Base-by-base conservation (phyloP, 331 rosid genomes). In the Malus hybrid region DNA sequence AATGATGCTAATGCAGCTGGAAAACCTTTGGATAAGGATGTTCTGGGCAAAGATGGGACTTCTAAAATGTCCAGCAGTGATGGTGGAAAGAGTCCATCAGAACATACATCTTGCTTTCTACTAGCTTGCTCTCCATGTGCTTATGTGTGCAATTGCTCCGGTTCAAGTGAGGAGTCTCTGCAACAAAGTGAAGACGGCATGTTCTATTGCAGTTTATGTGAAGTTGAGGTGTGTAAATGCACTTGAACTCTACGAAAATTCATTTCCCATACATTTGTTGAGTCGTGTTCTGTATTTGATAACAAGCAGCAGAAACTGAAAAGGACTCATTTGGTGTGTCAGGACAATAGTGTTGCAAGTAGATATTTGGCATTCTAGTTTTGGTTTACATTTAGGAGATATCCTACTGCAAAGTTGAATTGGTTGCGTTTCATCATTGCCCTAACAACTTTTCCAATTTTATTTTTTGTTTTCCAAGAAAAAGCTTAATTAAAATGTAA, bases 181-280 rank as follows among this genome's bases (percentile, higher is more conserved):
- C 90, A 86, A 79, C 81, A 73, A 80, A 89, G 97, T 67, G 99
- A 95, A 85, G 97, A 92, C 76, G 97, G 97, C 86, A 92, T 89
- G 97, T 92, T 95, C 86, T 95, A 85, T 75, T 95, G 99, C 88
- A 95, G 93, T 81, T 85, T 95, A 85, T 95, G 99, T 86, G 97
- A 95, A 90, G 99, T 92, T 76, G 97, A 95, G 99, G 97, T 95
- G 79, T 32, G 96, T 83, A 46, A 71, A 83, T 18, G 71, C 78
- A 55, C 71, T 74, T 66, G 24, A 28, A 67, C 50, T 68, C 36
- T 69, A 5, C 70, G 1, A 14, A 63, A 7, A 19, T 63, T 63
- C 63, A 7, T 46, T 24, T 10, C 6, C 20, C 32, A 18, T 60
- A 60, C 13, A 16, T n/a, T 0, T 70, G 54, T 75, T 65, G 63